Conservation (phyloP, 2,329 filamentous ascomycete species). For the Hysterium pulicare region DNA sequence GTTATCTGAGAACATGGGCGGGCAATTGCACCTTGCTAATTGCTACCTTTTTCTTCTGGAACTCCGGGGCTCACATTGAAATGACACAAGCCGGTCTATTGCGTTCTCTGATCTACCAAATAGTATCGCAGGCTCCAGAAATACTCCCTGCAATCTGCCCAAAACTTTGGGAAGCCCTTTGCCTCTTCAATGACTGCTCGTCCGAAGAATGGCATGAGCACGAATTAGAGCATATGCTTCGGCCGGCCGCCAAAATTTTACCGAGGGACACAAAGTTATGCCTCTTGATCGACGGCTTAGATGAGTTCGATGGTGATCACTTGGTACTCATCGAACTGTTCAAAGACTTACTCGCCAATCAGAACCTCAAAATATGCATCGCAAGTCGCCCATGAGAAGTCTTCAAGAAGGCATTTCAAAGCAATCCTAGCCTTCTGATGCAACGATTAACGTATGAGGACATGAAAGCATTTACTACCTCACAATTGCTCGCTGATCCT, state of each 20-base stretch:
- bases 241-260: too few relatives aligned
- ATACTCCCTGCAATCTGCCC: neutral
- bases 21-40: neutral
- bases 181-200: too few relatives aligned
- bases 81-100: neutral
- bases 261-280: neutral
- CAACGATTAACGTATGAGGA: neutral
- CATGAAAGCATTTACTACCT: neutral
- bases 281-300: neutral
- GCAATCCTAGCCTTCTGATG: neutral
- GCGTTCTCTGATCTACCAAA: neutral
- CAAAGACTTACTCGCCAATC: neutral
- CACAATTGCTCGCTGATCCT: neutral
- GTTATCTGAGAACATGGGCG: neutral
- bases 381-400: neutral
- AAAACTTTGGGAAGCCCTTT: neutral
- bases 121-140: neutral
- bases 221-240: too few relatives aligned
- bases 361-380: neutral
- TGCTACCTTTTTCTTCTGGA: neutral
- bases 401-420: neutral
- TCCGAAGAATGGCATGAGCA: too few relatives aligned
- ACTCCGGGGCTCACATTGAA: neutral
- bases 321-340: neutral
- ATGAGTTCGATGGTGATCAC: neutral